Base-by-base conservation (phyloP, 2,329 filamentous ascomycete species). In the Grosmannia clavigera region DNA sequence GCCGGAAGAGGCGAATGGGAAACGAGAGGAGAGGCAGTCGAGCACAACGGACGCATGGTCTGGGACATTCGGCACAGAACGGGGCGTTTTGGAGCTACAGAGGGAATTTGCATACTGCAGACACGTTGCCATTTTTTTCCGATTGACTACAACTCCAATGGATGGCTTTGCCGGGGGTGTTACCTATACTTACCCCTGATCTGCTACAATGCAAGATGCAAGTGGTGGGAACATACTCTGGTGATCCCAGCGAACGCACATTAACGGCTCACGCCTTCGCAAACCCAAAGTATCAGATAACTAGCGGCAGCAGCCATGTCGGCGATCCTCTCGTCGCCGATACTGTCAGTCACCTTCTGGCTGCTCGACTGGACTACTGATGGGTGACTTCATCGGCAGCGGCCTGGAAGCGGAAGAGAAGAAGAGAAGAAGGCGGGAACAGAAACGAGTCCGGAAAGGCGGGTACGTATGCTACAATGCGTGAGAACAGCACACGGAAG, bases 291-390 rank as follows among this genome's bases (percentile, higher is more conserved):
- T 22, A 22, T 22, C 22, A 22, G 22, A 22, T 22, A 22, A 22
- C 22, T 12, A 19, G 19, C 40, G 3, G 14, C 40, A n/a, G 16
- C 35, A 10, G 35, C 12, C 35, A 10, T 38, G 29, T 7, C 29
- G 29, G 29, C 29, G 5, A 7, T 31, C 29, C 7, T 56, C 14
- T 6, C 55, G 35, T 27, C n/a, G 33, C 9, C 35, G 33, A 10
- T 35, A 3, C 48, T 51, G n/a, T 22, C 48, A 9, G 75, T 48
- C 66, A 68, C n/a, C 70, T 73, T 73, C 1, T 73, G 71, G 68
- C 73, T 2, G 69, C 68, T 3, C 71, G 71, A 12, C 62, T 31
- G 57, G 48, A 22, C n/a, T 51, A 51, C n/a, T 7, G n/a, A n/a
- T 51, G 48, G 48, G n/a, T 5, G 48, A 22, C 12, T 51, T 51